A percentile compares a stretch with the other conserved stretches of the same genome.
These are phyloP conservation scores for Fusarium miscanthi DNA, from an alignment of 2,329 filamentous ascomycete genomes.

Conservation along the genomic window DNA sequence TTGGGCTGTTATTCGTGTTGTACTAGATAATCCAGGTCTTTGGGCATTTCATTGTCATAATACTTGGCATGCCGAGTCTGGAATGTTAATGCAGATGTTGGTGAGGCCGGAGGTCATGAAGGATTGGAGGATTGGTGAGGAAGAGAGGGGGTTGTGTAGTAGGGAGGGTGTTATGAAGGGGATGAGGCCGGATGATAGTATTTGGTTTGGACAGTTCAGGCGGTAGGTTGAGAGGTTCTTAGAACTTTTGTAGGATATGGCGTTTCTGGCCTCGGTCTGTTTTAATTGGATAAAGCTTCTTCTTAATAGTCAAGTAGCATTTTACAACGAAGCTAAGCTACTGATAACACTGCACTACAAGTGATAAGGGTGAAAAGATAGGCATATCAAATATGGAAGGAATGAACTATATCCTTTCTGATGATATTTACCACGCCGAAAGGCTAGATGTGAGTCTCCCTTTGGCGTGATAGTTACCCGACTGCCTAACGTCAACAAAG, in stretches of 20 bases:
- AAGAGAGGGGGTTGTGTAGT: constrained; percentile 45
- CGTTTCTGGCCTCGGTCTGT: neutral
- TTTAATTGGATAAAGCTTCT: rapidly evolving
- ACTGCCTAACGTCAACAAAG: neutral
- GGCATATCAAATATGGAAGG: rapidly evolving
- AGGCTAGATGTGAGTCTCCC: rapidly evolving
- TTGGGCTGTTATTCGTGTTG: constrained; percentile 65
- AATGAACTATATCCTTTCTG: rapidly evolving
- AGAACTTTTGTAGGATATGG: neutral
- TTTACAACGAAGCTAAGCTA: rapidly evolving
- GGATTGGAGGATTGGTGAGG: constrained; percentile 40
- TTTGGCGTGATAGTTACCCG: neutral
- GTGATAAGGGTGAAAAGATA: rapidly evolving
- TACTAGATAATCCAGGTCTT: constrained; percentile 67
- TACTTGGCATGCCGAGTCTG: constrained; percentile 68
- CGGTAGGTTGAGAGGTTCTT: rapidly evolving
- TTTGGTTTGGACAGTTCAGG: constrained; percentile 51
- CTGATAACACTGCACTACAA: rapidly evolving
- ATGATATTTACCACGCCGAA: rapidly evolving
- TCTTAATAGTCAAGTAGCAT: neutral
- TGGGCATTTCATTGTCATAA: constrained; percentile 71
- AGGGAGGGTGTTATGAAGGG: constrained; percentile 47
- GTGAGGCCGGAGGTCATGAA: constrained; percentile 47
- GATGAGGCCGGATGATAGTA: constrained; percentile 49
- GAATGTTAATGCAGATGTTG: constrained; percentile 69